Base-by-base conservation (phyloP, 2,329 filamentous ascomycete species). In the Monosporascus cannonballus region DNA sequence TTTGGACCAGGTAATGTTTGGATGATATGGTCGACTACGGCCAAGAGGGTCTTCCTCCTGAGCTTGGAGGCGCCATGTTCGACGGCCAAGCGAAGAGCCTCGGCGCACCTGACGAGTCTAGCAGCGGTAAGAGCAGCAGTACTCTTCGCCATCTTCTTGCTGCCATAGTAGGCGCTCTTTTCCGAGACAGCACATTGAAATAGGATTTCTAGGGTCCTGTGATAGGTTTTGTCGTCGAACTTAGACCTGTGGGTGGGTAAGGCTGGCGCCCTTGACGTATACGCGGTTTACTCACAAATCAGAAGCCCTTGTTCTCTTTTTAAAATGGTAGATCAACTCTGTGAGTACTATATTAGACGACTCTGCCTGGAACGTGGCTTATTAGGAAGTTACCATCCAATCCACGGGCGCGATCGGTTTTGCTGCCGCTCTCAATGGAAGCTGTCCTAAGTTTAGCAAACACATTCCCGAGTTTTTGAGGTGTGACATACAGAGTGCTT, bases 11-110 rank as follows among this genome's bases (percentile, higher is more conserved):
- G 81, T 3, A 96, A 75, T 18, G 84, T 83, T 58, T 96, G 85
- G 3, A 83, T 85, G 55, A 97, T 86, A 69, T 96, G 91, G 58
- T 90, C 85, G 58, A 96, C 76, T 17, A 96, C 74, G 6, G 87
- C 83, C 60, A 86, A 80, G n/a, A 93, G 76, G 0, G 91, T 93
- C 67, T 90, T 95, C 54, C 78, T 76, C 63, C 85, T 87, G 57
- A 97, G 70, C 55, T 80, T 85, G 20, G 77, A 71, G 34, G 86
- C 75, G 22, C 89, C 87, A 51, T 86, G 80, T 57, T 87, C 84
- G 47, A 95, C 79, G 24, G 87, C 81, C 25, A 85, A 75, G 51
- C 90, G 85, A 52, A 97, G 71, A 7, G 86, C 85, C 47, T 83
- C 81, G 30, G 87, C 87, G 62, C 85, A 89, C 61, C 82, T 79